Evolutionary conservation across 352 stramenopile genomes (phyloP).

Genomic region (Elongisporangium prolatum): DNA sequence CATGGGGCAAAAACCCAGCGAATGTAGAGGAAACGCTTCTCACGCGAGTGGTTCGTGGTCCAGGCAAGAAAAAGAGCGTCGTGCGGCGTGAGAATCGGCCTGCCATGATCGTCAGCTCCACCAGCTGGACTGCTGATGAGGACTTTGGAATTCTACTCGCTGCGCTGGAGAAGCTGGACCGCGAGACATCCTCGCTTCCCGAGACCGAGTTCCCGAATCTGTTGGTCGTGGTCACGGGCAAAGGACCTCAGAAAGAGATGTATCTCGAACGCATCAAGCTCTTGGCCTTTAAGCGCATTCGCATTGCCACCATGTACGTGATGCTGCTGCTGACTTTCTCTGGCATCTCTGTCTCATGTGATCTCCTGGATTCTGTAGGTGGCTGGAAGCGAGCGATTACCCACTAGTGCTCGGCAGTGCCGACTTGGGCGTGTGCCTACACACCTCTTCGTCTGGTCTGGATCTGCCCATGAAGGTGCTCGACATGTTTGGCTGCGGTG

Average conservation of each 20-base stretch:
- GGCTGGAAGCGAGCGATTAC: slow-evolving; percentile 97
- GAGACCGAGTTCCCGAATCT: slow-evolving; percentile 67
- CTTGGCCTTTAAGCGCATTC: slow-evolving; percentile 73
- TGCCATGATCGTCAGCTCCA: slow-evolving; percentile 91
- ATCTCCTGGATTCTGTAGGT: slow-evolving; percentile 44
- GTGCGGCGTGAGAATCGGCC: slow-evolving; percentile 46
- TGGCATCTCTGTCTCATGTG: neutral
- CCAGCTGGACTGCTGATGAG: slow-evolving; percentile 98
- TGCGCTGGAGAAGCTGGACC: slow-evolving; percentile 83
- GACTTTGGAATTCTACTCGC: slow-evolving; percentile 97
- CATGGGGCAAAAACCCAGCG: slow-evolving; percentile 16
- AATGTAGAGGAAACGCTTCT: slow-evolving; percentile 60
- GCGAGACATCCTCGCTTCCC: slow-evolving; percentile 31
- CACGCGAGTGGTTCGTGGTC: slow-evolving; percentile 31
- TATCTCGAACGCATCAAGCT: slow-evolving; percentile 83
- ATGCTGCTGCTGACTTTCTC: neutral
- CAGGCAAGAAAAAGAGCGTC: slow-evolving; percentile 24
- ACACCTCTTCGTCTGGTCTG: slow-evolving; percentile 97
- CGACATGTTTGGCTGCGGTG: slow-evolving; percentile 97
- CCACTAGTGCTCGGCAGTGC: slow-evolving; percentile 91
- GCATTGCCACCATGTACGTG: slow-evolving; percentile 82
- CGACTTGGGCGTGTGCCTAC: slow-evolving; percentile 97
- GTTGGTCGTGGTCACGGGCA: slow-evolving; percentile 96
- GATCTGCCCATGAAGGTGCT: slow-evolving; percentile 99
- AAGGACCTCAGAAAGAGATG: slow-evolving; percentile 92